Evolutionary conservation across 495 filamentous ascomycete genomes (phyloP).

Genomic region (Amniculicola lignicola): DNA sequence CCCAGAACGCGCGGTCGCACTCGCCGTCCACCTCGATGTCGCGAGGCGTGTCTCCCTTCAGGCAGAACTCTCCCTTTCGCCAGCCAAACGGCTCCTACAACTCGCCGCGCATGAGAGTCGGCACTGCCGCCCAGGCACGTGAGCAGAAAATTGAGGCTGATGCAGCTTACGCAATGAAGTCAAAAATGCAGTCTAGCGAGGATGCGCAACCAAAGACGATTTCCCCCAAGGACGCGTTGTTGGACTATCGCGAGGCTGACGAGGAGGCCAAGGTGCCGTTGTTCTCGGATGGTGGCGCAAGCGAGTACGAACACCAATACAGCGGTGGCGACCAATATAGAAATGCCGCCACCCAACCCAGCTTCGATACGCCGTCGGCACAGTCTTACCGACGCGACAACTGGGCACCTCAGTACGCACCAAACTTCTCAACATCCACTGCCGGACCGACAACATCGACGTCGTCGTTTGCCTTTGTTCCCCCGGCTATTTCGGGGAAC

Average conservation of each 20-base stretch:
- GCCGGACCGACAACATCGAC: slow-evolving; percentile 28
- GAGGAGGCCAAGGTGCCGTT: slow-evolving; percentile 66
- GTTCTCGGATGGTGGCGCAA: slow-evolving; percentile 54
- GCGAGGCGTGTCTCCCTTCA: slow-evolving; percentile 80
- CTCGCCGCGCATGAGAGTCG: slow-evolving; percentile 46
- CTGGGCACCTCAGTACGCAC: slow-evolving; percentile 44
- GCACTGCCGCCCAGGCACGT: slow-evolving; percentile 57
- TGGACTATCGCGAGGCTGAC: slow-evolving; percentile 75
- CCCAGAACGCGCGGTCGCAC: slow-evolving; percentile 63
- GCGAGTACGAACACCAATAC: slow-evolving; percentile 47
- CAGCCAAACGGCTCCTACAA: slow-evolving; percentile 44
- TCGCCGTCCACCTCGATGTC: slow-evolving; percentile 54
- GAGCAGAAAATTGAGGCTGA: slow-evolving; percentile 60
- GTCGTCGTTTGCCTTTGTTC: slow-evolving; percentile 44
- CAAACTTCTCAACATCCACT: slow-evolving; percentile 41
- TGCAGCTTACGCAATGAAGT: slow-evolving; percentile 45
- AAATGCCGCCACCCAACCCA: slow-evolving; percentile 36
- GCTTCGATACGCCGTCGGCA: slow-evolving; percentile 38
- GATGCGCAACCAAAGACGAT: slow-evolving; percentile 77
- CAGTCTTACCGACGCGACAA: slow-evolving; percentile 38
- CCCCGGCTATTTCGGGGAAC: slow-evolving; percentile 41
- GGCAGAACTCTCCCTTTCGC: slow-evolving; percentile 65
- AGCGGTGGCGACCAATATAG: slow-evolving; percentile 35
- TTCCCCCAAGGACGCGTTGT: slow-evolving; percentile 87
- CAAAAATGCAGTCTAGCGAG: slow-evolving; percentile 39